Base-by-base conservation (phyloP, 140 eudicot genomes). In the Senecio squalidus region DNA sequence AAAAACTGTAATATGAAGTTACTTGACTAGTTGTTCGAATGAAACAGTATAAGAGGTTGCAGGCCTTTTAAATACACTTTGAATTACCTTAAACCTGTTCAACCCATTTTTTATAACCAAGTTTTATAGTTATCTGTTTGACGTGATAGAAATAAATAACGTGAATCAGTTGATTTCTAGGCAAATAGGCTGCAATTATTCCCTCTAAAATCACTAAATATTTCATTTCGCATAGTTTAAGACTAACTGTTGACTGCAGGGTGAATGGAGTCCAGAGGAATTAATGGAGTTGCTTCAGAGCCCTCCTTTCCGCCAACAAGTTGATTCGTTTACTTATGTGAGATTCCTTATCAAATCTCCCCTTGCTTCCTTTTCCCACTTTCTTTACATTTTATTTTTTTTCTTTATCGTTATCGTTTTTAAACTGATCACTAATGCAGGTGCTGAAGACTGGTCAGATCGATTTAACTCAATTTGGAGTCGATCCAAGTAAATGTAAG, bases 261-360 rank as follows among this genome's bases (percentile, higher is more conserved):
- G 99, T 17, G 78, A 73, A 41, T 78, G 92, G 89, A 79, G 85
- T 28, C 66, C 84, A 0, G 81, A 75, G 63, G 99, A 87, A 58
- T 60, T 93, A 54, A 72, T 93, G 70, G 99, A 93, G 65, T 67
- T 93, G 70, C 70, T 93, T 11, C 99, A 93, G 67, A 84, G 99
- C 51, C 95, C 99, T 60, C 99, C 96, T 41, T 93, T 93, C 33
- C 93, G 96, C 53, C 99, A 93, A 66, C 99, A 93, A 82, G 80
- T 93, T 45, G 99, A 93, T 80, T 81, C 99, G 49, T 93, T 93
- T 53, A 88, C 96, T 58, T 88, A 93, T 45, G 99, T 93, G 49
- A 75, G 93, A 20, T 46, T 45, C 55, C n/a, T 13, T 6, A 40
- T 39, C 22, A 13, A 26, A 17, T 34, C 18, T 24, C 17, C n/a